Evolutionary conservation across 2,329 filamentous ascomycete genomes (phyloP), one percentile per base, ranked within the genome.

Genomic region (Pseudogymnoascus sp.): DNA sequence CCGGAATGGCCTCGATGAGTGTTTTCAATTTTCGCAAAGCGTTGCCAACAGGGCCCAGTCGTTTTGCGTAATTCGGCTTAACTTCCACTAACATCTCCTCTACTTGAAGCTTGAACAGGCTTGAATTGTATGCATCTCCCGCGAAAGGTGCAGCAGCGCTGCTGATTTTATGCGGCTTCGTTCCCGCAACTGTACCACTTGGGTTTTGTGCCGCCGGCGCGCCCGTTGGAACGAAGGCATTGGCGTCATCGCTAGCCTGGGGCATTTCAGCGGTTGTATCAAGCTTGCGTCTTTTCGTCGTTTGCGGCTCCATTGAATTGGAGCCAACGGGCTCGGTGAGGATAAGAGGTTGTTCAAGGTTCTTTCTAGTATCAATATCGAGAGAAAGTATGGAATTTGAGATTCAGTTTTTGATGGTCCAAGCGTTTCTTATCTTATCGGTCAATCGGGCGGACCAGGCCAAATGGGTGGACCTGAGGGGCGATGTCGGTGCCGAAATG

Each of bases 71-170:
- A 65, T 82, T 81, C 35, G 81, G 82, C 67, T 80, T 78, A 59
- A 85, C 75, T 66, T 85, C 81, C 6, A 76, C 73, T 60, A 88
- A 72, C 63, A 89, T 75, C 67, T 88, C 84, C 66, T 88, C 83
- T 35, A 87, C 78, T 70, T 89, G 86, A 8, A 89, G 73, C 70
- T 87, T 87, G 75, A 89, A 88, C 63, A 87, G 76, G 70, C 80
- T 86, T 45, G 84, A 86, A 70, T 86, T 86, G 76, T 83, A 87
- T n/a, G 81, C 19, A 14, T 70, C 69, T 23, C 67, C 70, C 10
- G 70, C 65, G 69, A 79, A 81, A 26, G 76, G 72, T 60, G 75
- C 76, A 59, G 71, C 67, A 62, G 66, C 41, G 39, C 67, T 66
- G 41, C 65, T 70, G 10, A 62, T 12, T 49, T 37, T 60, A 43